Evolutionary conservation across 768 basidiomycete genomes (phyloP), one percentile per base, ranked within the genome.

Genomic region (Tylopilus felleus): DNA sequence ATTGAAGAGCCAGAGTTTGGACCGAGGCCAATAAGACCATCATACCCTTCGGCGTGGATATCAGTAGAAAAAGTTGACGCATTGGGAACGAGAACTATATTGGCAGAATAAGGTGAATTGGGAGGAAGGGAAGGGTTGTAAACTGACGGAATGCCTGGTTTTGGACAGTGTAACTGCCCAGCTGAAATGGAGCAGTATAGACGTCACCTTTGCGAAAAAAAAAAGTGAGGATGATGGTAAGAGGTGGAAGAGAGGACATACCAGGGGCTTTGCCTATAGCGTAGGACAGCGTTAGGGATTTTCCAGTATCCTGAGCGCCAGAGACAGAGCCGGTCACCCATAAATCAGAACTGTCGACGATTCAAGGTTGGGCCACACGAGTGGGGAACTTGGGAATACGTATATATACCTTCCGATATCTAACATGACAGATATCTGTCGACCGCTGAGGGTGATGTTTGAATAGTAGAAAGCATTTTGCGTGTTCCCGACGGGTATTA

Each of bases 371-470:
- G 43, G 31, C 47, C 22, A 50, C n/a, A 49, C 35, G 9, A 8
- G 23, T 5, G 4, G 43, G 33, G 27, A 19, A 29, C 43, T 45
- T 19, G 23, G n/a, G 31, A 41, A 19, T 22, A 4, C n/a, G n/a
- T n/a, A n/a, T n/a, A 33, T 33, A 33, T 56, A 85, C 87, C 88
- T 90, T 71, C 89, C 89, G 8, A 88, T 90, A 65, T 91, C 89
- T 49, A 91, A 69, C 61, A 88, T 73, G 48, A 90, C 85, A 22
- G 77, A 75, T 57, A 86, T 71, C 5, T 71, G 62, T 21, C 70
- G 70, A 17, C 85, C 85, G 16, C 81, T 85, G 40, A 91, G 70
- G 16, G 85, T 86, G 57, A 91, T 77, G 62, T 88, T 89, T 38
- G 79, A 74, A 47, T 85, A 81, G 64, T 91, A 91, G 62, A 88